Evolutionary conservation across 2,329 filamentous ascomycete genomes (phyloP).

Genomic region (Apiospora aurea): DNA sequence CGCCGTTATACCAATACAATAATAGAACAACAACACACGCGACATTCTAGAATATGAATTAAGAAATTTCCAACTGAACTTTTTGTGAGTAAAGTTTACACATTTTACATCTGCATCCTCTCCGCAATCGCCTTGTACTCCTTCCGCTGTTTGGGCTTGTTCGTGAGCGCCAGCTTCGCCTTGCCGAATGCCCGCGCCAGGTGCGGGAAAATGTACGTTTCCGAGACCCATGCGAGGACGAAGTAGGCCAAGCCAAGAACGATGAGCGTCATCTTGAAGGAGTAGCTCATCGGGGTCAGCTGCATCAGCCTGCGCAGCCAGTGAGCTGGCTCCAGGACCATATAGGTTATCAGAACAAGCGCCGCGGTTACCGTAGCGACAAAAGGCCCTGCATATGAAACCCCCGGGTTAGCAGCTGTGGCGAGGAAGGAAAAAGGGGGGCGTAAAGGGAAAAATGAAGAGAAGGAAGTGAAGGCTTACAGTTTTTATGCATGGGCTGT

Average conservation of each 20-base stretch:
- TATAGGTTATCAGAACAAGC: conserved; percentile 74
- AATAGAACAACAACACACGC: not conserved
- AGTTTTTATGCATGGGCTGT: conserved; percentile 79
- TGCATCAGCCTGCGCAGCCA: conserved; percentile 82
- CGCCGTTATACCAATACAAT: not conserved
- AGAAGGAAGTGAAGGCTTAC: conserved; percentile 56
- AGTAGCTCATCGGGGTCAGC: conserved; percentile 75
- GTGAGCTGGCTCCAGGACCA: conserved; percentile 77
- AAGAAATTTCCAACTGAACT: not conserved
- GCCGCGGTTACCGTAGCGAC: conserved; percentile 76
- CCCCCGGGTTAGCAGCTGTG: not conserved
- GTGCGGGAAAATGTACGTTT: conserved; percentile 73
- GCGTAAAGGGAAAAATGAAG: not conserved
- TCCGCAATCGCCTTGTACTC: conserved; percentile 85
- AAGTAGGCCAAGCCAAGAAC: conserved; percentile 75
- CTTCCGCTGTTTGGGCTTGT: conserved; percentile 78
- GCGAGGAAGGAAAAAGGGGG: not conserved
- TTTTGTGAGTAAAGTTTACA: not conserved
- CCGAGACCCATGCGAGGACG: conserved; percentile 71
- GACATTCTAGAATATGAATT: conserved; percentile 6
- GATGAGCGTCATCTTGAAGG: conserved; percentile 78
- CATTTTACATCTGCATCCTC: conserved; percentile 57
- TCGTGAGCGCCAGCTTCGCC: conserved; percentile 62
- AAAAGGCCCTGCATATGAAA: conserved; percentile 73
- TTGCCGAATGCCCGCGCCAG: conserved; percentile 73